Percentiles rank a stretch among this genome's conserved stretches.
Conservation (phyloP, 805 yeast species). For the Myxozyma geophila region DNA sequence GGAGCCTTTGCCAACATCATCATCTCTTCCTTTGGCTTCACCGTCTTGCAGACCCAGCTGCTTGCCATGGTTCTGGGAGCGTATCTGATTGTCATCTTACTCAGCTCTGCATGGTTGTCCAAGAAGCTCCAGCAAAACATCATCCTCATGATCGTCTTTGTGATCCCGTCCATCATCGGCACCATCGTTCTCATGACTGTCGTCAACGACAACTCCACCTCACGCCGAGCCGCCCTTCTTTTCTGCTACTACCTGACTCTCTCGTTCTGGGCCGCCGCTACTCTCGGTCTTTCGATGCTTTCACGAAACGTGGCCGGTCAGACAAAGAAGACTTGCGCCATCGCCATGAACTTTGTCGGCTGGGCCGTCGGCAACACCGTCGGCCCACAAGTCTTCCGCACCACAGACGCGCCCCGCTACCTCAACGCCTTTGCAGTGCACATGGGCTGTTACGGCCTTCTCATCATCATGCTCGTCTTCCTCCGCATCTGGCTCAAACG, state of each 20-base stretch:
- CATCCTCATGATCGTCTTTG: slow-evolving; percentile 40
- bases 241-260: slow-evolving; percentile 44
- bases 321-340: slow-evolving; percentile 36
- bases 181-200: slow-evolving; percentile 43
- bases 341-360: slow-evolving; percentile 26
- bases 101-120: slow-evolving; percentile 41
- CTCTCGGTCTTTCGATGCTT: slow-evolving; percentile 15
- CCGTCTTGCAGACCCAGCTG: slow-evolving; percentile 43
- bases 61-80: slow-evolving; percentile 47
- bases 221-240: slow-evolving; percentile 41
- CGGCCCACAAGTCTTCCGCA: slow-evolving; percentile 67
- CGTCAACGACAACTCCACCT: slow-evolving; percentile 37
- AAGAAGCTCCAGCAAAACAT: slow-evolving; percentile 33
- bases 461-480: slow-evolving; percentile 16
- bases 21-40: slow-evolving; percentile 44
- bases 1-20: slow-evolving; percentile 45
- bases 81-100: slow-evolving; percentile 42
- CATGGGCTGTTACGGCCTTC: slow-evolving; percentile 25
- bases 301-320: slow-evolving; percentile 44
- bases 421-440: slow-evolving; percentile 32
- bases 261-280: slow-evolving; percentile 40
- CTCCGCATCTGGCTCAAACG: slow-evolving; percentile 21
- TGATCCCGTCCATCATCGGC: slow-evolving; percentile 46
- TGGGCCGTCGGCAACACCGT: slow-evolving; percentile 60
- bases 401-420: slow-evolving; percentile 58